Conservation (phyloP, 2,329 filamentous ascomycete genomes). For the Fusarium tupiense region DNA sequence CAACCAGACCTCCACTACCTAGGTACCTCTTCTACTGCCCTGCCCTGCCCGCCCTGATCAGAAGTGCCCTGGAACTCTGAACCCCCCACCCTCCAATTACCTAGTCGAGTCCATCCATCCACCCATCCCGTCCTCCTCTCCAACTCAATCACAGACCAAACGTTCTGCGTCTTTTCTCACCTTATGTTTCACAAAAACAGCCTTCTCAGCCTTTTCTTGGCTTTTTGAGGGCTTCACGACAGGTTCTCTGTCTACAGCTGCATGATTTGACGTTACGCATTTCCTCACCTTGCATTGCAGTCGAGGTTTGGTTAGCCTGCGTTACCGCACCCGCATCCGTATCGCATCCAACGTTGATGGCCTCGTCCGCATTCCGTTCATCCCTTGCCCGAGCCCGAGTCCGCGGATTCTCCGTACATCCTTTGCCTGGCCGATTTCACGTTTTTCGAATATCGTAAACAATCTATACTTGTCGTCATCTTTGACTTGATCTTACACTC, state of each 20-base stretch:
- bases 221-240: slow-evolving; percentile 15
- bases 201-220: slow-evolving; percentile 33
- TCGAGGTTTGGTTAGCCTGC: not conserved
- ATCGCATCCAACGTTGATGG: slow-evolving; percentile 20
- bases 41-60: not conserved
- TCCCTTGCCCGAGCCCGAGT: slow-evolving; percentile 11
- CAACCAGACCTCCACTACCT: not conserved
- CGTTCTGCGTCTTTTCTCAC: slow-evolving; percentile 13
- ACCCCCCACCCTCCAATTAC: not conserved
- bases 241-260: slow-evolving; percentile 18
- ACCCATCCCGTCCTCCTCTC: not conserved
- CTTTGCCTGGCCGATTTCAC: slow-evolving; percentile 15
- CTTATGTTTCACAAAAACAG: slow-evolving; percentile 32
- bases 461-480: not conserved
- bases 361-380: slow-evolving; percentile 12
- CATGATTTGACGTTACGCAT: slow-evolving; percentile 1
- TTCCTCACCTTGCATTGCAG: not conserved
- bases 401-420: slow-evolving; percentile 23
- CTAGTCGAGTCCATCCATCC: not conserved
- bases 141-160: slow-evolving; percentile 23
- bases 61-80: not conserved
- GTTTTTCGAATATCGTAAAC: slow-evolving; percentile 1
- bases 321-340: slow-evolving; percentile 1
- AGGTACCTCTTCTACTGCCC: too few species aligned
- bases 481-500: not conserved